Base-by-base conservation (phyloP, 257 asterid species). In the Ajuga chamaepitys region DNA sequence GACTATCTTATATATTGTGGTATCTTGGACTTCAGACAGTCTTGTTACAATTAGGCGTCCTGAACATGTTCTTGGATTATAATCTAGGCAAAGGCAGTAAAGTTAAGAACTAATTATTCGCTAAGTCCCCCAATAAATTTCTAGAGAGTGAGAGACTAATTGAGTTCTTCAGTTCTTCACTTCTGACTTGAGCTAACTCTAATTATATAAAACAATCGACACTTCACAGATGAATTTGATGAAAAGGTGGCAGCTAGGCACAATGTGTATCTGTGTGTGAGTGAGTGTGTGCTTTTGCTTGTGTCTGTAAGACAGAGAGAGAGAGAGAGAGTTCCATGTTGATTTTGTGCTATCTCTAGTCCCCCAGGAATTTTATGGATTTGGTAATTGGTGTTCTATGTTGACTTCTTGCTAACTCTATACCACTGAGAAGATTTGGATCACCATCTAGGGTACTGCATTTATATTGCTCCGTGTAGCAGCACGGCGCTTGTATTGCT, bases 11-110 rank as follows among this genome's bases (percentile, higher is more conserved):
- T 40, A 20, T 6, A 24, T 25, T 14, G 10, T 57, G 5, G 7
- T 21, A 12, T 24, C 13, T 47, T 61, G 28, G 59, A 59, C 58
- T 47, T 14, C 21, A 21, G 44, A 41, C 16, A 67, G 26, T 58
- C 52, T 51, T 52, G 32, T 40, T 38, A 13, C 54, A 8, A 44
- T 20, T 12, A 41, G 42, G 37, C 40, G 45, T 44, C 55, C 45
- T 50, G 56, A 67, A 73, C 65, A 30, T 67, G 51, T 24, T 35
- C 32, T 53, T 18, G 22, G 45, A 71, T 10, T 14, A 18, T 34
- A 55, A 67, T 32, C 14, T 14, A 37, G 41, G 38, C 21, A 32
- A 53, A 30, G 41, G 16, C 16, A 45, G 46, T 53, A 47, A 58
- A 26, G 20, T 57, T 16, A 12, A 62, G 61, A 38, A 55, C 52